Evolutionary conservation across 2,329 filamentous ascomycete species (phyloP), one percentile per base, ranked within the genome.

Genomic region (Ophiostoma quercus): DNA sequence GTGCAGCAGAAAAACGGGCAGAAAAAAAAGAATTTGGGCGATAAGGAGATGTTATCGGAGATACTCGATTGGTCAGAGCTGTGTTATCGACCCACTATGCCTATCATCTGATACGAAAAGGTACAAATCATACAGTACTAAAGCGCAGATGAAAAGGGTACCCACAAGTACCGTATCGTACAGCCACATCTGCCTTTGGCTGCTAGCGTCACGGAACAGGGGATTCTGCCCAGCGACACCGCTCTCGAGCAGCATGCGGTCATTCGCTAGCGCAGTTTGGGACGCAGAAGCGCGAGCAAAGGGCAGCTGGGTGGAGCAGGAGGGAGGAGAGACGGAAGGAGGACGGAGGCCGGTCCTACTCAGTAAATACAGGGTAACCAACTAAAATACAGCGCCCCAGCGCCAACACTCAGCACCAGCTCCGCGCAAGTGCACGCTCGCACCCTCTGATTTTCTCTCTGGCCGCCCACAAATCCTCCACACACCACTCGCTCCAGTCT

Each of bases 381-480:
- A 34, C 34, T 34, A 34, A 34, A 34, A 34, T n/a, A 54, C 37
- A 63, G 70, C 37, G 67, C 19, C 62, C 32, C 34, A 11, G 37
- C 37, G n/a, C 11, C 37, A 43, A n/a, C 4, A 29, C 37, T 11
- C 34, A n/a, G 32, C 60, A 65, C 60, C 12, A 47, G 66, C 69
- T 68, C 57, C 70, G 71, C 72, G 71, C 71, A 71, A 70, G 70
- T 71, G 68, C 71, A 70, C 67, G 71, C 72, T 67, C 60, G 34
- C 14, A 43, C 68, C 69, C 70, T 54, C 69, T 60, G 68, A 68
- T 71, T 72, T 72, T 71, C 70, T 66, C 68, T 54, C 69, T 65
- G 34, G 57, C 22, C n/a, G 22, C 57, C 57, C 57, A 57, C 51
- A 57, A 32, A 62, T 32, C 57, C 68, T 54, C 47, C 51, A 25